Evolutionary conservation across 352 stramenopile genomes (phyloP), one percentile per base, ranked within the genome.

Genomic region (Phytophthora macrochlamydospora): DNA sequence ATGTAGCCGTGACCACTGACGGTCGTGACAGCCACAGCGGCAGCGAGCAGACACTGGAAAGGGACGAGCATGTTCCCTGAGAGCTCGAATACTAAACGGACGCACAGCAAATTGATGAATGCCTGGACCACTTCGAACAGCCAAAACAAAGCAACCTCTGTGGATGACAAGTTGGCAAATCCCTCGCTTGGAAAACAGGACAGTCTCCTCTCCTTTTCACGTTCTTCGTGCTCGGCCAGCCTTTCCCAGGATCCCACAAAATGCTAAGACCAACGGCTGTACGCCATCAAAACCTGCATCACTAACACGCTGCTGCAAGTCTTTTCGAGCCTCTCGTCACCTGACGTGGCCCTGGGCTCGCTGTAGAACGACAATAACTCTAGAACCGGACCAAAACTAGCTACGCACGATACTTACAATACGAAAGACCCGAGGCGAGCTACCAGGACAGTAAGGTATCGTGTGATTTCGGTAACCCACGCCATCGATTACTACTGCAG

Each of bases 1-100:
- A 65, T 30, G 40, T 58, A 65, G 14, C 58, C 58, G 50, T 65
- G 58, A 30, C 58, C 58, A 12, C 58, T 7, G n/a, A 51, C 58
- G 11, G 38, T n/a, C 7, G 28, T 28, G 12, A 18, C 49, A n/a
- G 13, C 31, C 49, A 55, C 7, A 1, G 51, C 35, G 35, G 51
- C 32, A 6, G 35, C 51, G 6, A 58, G 6, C n/a, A 58, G 18
- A 33, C 12, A 33, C n/a, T 12, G 24, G 29, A 28, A 48, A 29
- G 24, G 51, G 18, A 49, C 32, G 29, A 49, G n/a, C 24, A 38
- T 44, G 18, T 35, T 24, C 31, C 8, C 28, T n/a, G 30, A 14
- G 14, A 18, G 14, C 8, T 13, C 14, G 35, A 50, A 48, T 14
- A 50, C 11, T 28, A 42, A 28, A 55, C 31, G 13, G 2, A 31